phyloP scores from a whole-genome alignment of 352 stramenopile species.

The Pythium guiyangense region DNA sequence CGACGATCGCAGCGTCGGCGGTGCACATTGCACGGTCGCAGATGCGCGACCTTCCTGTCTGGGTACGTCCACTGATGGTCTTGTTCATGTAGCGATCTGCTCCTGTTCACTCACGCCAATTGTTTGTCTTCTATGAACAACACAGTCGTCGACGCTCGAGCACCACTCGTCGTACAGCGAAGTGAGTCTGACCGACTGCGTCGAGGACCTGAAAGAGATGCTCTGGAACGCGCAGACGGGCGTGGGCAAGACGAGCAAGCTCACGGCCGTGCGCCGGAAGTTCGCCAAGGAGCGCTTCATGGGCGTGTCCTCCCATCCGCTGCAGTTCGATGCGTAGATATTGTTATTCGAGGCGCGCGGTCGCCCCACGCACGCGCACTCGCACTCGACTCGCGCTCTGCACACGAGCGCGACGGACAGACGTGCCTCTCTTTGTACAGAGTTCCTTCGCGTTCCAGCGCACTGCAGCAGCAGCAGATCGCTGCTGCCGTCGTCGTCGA shows the following conservation, averaged over 20 bases:
- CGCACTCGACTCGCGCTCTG: neutral
- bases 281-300: slow-evolving; percentile 84
- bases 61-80: slow-evolving; percentile 37
- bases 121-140: neutral
- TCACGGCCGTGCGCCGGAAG: slow-evolving; percentile 80
- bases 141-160: slow-evolving; percentile 61
- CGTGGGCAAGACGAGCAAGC: slow-evolving; percentile 69
- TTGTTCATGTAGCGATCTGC: neutral
- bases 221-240: slow-evolving; percentile 68
- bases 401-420: too few species aligned
- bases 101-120: neutral
- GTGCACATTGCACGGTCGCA: slow-evolving; percentile 94
- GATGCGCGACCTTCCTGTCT: slow-evolving; percentile 69
- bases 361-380: neutral
- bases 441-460: too few species aligned
- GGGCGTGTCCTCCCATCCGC: slow-evolving; percentile 54
- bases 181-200: slow-evolving; percentile 39
- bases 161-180: slow-evolving; percentile 82
- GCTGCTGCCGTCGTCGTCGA: too few species aligned
- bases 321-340: slow-evolving; percentile 43
- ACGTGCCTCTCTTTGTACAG: too few species aligned
- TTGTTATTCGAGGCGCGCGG: slow-evolving; percentile 10
- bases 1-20: slow-evolving; percentile 94
- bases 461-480: too few species aligned
- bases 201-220: slow-evolving; percentile 79